Evolutionary conservation across 2,329 filamentous ascomycete species (phyloP).

Genomic region (Apiospora pterosperma): DNA sequence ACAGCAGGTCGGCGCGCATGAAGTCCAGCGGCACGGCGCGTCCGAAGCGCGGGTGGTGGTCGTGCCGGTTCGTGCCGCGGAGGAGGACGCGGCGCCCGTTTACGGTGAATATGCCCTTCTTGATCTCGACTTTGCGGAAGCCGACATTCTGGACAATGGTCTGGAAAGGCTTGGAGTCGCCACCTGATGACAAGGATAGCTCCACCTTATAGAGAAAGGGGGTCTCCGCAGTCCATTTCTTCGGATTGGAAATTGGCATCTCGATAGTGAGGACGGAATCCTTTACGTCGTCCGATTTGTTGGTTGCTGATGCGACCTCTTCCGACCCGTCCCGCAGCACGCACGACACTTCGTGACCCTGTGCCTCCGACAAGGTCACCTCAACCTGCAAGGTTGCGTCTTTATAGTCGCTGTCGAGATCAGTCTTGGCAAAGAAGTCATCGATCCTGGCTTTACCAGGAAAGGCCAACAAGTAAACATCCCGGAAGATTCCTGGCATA

Average conservation of each 20-base stretch:
- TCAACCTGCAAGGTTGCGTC: slow-evolving; percentile 48
- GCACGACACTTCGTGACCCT: background rate
- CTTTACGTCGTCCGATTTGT: background rate
- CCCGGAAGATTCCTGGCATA: slow-evolving; percentile 57
- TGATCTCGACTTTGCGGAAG: slow-evolving; percentile 62
- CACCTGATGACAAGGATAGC: slow-evolving; percentile 31
- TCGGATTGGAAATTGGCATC: slow-evolving; percentile 47
- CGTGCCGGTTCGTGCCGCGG: slow-evolving; percentile 65
- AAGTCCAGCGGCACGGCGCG: slow-evolving; percentile 61
- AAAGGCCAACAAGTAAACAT: slow-evolving; percentile 60
- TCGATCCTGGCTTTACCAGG: slow-evolving; percentile 48
- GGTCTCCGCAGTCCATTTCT: slow-evolving; percentile 68
- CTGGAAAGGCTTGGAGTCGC: slow-evolving; percentile 24
- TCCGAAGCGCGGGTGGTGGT: slow-evolving; percentile 63
- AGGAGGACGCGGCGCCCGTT: slow-evolving; percentile 61
- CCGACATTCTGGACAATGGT: slow-evolving; percentile 53
- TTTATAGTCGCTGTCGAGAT: slow-evolving; percentile 49
- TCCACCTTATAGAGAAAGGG: slow-evolving; percentile 58
- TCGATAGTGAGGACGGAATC: slow-evolving; percentile 5
- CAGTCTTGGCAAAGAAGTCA: slow-evolving; percentile 53
- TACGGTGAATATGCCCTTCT: slow-evolving; percentile 56
- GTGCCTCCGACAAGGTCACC: slow-evolving; percentile 17
- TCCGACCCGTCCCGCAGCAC: slow-evolving; percentile 3
- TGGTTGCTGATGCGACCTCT: background rate
- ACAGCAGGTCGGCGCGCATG: slow-evolving; percentile 56